phyloP scores from a whole-genome alignment of 176 grass and related monocot species.

The Tillandsia fasciculata region DNA sequence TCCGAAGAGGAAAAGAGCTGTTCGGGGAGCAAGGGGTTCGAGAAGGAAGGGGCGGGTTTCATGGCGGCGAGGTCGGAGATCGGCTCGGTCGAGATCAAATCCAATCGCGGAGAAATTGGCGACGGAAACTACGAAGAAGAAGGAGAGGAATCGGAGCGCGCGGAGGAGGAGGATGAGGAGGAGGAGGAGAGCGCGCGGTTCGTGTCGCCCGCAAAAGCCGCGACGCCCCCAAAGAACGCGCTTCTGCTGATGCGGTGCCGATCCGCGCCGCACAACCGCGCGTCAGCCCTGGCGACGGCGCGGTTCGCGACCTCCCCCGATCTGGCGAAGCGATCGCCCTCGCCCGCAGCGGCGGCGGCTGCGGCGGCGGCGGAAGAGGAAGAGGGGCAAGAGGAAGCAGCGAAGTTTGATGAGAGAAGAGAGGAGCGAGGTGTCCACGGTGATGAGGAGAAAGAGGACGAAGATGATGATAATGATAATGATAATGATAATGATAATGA shows the following conservation, averaged over 20 bases:
- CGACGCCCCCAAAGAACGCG: conserved; percentile 81
- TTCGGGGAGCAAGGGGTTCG: neutral
- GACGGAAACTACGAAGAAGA: neutral
- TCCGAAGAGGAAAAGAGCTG: neutral
- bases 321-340: conserved; percentile 4
- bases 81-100: neutral
- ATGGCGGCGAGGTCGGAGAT: conserved; percentile 12
- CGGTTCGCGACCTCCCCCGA: conserved; percentile 25
- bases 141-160: neutral
- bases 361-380: conserved; percentile 9
- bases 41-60: conserved; percentile 8
- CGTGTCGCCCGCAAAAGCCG: conserved; percentile 34
- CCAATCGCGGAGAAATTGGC: neutral
- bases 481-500: neutral
- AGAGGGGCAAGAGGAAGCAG: conserved; percentile 8
- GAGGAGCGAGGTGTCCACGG: neutral
- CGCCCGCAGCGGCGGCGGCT: conserved; percentile 6
- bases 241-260: conserved; percentile 96
- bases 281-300: conserved; percentile 33
- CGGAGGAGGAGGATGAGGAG: neutral
- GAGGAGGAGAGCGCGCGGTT: conserved; percentile 21
- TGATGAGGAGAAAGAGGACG: neutral
- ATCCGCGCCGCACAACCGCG: conserved; percentile 80
- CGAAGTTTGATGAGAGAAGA: conserved; percentile 5
- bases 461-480: neutral